Percentiles rank a stretch among this genome's conserved stretches.
Evolutionary conservation across 805 yeast genomes (phyloP).

Genomic region (Lipomyces yamadae): DNA sequence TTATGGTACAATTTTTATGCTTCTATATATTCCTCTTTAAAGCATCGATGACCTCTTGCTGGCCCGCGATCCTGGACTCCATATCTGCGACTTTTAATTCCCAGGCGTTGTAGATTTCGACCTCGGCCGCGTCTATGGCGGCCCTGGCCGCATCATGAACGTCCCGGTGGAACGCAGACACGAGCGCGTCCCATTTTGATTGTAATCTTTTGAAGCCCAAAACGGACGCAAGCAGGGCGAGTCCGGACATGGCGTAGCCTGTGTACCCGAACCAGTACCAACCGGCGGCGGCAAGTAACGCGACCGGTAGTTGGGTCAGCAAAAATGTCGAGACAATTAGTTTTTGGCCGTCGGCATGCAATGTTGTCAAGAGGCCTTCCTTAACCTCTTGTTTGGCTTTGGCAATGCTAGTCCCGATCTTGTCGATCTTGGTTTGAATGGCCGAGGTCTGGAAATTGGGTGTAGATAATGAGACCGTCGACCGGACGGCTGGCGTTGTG

Average conservation of each 20-base stretch:
- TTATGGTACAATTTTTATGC: not conserved
- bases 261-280: slow-evolving; percentile 42
- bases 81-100: slow-evolving; percentile 41
- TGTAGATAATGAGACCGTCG: slow-evolving; percentile 10
- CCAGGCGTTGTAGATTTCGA: slow-evolving; percentile 43
- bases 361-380: slow-evolving; percentile 23
- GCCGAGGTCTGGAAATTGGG: slow-evolving; percentile 4
- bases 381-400: slow-evolving; percentile 12
- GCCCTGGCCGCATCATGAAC: slow-evolving; percentile 40
- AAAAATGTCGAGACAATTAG: slow-evolving; percentile 42
- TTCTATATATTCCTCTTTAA: slow-evolving; percentile 6
- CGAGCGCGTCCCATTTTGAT: slow-evolving; percentile 43
- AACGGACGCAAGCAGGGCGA: slow-evolving; percentile 47
- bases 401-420: slow-evolving; percentile 18
- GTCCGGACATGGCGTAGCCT: slow-evolving; percentile 45
- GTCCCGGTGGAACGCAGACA: slow-evolving; percentile 36
- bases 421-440: slow-evolving; percentile 5
- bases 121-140: slow-evolving; percentile 42
- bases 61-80: slow-evolving; percentile 13
- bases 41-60: slow-evolving; percentile 17
- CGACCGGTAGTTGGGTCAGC: slow-evolving; percentile 47
- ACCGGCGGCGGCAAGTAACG: slow-evolving; percentile 44
- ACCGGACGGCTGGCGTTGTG: slow-evolving; percentile 16
- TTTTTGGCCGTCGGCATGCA: slow-evolving; percentile 44
- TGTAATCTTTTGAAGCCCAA: slow-evolving; percentile 47